Evolutionary conservation across 2,329 filamentous ascomycete species (phyloP).

Genomic region (Drechslerella dactyloides): DNA sequence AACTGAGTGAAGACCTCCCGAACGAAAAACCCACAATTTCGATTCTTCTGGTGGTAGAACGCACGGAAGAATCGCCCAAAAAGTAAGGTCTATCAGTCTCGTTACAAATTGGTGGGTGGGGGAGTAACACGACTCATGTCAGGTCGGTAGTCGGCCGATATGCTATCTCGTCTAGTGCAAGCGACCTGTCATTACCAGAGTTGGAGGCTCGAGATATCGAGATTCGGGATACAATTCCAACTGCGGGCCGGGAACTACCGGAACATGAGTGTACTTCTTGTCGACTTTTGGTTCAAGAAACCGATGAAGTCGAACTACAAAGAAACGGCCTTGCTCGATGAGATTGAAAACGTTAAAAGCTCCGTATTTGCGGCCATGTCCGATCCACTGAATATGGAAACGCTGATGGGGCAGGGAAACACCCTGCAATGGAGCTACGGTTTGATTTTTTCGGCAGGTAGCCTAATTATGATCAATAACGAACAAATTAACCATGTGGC

Average conservation of each 20-base stretch:
- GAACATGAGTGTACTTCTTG: slow-evolving; percentile 62
- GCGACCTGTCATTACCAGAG: slow-evolving; percentile 60
- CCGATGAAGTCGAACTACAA: slow-evolving; percentile 59
- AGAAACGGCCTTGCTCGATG: slow-evolving; percentile 60
- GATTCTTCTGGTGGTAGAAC: too few species aligned
- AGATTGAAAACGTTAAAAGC: slow-evolving; percentile 58
- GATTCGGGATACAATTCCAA: slow-evolving; percentile 60
- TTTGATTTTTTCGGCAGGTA: too few species aligned
- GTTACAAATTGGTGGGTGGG: too few species aligned
- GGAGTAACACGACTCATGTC: too few species aligned
- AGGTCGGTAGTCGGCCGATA: too few species aligned
- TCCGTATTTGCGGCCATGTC: slow-evolving; percentile 56
- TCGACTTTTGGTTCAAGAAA: slow-evolving; percentile 60
- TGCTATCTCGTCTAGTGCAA: slow-evolving; percentile 61
- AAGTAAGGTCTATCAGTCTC: too few species aligned
- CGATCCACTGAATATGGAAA: slow-evolving; percentile 59
- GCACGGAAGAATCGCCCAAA: too few species aligned
- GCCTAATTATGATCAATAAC: too few species aligned
- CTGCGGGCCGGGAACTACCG: slow-evolving; percentile 58
- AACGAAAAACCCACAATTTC: too few species aligned
- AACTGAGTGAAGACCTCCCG: too few species aligned
- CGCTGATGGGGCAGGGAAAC: slow-evolving; percentile 56
- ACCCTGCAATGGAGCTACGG: background rate
- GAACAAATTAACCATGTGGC: too few species aligned
- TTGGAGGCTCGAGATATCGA: slow-evolving; percentile 60